phyloP scores from a whole-genome alignment of 2,329 filamentous ascomycete species.

The Sporothrix inflata region DNA sequence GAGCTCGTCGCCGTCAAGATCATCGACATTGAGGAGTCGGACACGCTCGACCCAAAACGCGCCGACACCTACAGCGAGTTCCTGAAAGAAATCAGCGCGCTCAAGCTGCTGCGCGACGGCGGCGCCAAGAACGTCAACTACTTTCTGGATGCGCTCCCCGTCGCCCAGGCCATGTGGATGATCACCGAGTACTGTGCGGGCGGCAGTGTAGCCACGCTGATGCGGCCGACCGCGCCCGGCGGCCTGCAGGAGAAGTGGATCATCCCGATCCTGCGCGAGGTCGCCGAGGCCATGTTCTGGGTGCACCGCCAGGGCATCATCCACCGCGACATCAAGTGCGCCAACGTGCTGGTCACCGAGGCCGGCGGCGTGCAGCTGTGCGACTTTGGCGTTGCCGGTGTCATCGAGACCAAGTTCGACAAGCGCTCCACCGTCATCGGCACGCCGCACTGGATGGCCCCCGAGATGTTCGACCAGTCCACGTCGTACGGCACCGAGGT shows the following conservation, averaged over 20 bases:
- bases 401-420: slow-evolving; percentile 73
- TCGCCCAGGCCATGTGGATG: slow-evolving; percentile 84
- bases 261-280: slow-evolving; percentile 48
- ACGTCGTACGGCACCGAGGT: slow-evolving; percentile 71
- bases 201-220: slow-evolving; percentile 75
- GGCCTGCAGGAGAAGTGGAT: slow-evolving; percentile 64
- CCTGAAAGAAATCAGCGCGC: slow-evolving; percentile 68
- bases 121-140: slow-evolving; percentile 80
- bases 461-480: slow-evolving; percentile 68
- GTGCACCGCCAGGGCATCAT: slow-evolving; percentile 71
- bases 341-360: slow-evolving; percentile 80
- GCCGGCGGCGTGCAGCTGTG: slow-evolving; percentile 77
- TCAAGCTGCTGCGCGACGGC: slow-evolving; percentile 73
- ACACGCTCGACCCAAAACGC: slow-evolving; percentile 66
- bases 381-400: slow-evolving; percentile 81
- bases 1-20: slow-evolving; percentile 73
- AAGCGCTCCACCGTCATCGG: slow-evolving; percentile 82
- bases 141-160: slow-evolving; percentile 76
- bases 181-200: slow-evolving; percentile 85
- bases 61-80: slow-evolving; percentile 71
- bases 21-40: slow-evolving; percentile 79
- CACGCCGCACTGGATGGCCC: slow-evolving; percentile 86
- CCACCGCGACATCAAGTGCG: slow-evolving; percentile 73
- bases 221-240: slow-evolving; percentile 67
- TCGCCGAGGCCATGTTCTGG: slow-evolving; percentile 67